Evolutionary conservation across 2,329 filamentous ascomycete species (phyloP), one percentile per base, ranked within the genome.

Genomic region (Sporothrix brasiliensis): DNA sequence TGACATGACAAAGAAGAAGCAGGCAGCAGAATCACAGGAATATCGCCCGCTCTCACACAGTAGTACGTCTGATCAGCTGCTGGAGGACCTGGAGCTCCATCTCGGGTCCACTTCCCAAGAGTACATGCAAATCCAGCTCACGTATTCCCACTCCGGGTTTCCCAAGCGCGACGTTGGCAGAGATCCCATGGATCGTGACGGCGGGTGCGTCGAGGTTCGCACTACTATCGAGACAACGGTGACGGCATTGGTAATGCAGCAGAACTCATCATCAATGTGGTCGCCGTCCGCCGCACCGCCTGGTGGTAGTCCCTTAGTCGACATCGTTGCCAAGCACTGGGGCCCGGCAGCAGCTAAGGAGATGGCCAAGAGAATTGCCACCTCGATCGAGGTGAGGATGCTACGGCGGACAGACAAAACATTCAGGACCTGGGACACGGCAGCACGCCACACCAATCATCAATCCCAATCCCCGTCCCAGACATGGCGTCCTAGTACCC

Each of bases 91-190:
- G 13, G 86, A 89, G 74, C 78, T 80, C 41, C 83, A 88, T 69
- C 82, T 90, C 2, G 86, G 87, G 41, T 80, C 81, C 68, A 79
- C 79, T 3, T 77, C 77, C 24, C 81, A 80, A 19, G 80, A 83
- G 47, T 89, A 87, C 73, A 77, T 89, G 66, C 81, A 81, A 3
- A 79, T 89, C 19, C 79, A 80, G 24, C 74, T 89, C 9, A 83
- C 79, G 7, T 90, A 89, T 74, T 80, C 80, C 2, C 86, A 89
- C 74, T 86, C 87, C 0, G 84, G 82, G 0, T 88, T 89, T 75
- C 81, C 83, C n/a, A 71, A 70, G 44, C 68, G 70, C 3, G 71
- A 73, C n/a, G 47, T 70, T 13, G 61, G 71, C 2, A 56, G 67
- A 4, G 63, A 72, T 11, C 7, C 50, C 3, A 60, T 41, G 10